Base-by-base conservation (phyloP, 805 yeast species). In the Saccharomycopsis sp. region DNA sequence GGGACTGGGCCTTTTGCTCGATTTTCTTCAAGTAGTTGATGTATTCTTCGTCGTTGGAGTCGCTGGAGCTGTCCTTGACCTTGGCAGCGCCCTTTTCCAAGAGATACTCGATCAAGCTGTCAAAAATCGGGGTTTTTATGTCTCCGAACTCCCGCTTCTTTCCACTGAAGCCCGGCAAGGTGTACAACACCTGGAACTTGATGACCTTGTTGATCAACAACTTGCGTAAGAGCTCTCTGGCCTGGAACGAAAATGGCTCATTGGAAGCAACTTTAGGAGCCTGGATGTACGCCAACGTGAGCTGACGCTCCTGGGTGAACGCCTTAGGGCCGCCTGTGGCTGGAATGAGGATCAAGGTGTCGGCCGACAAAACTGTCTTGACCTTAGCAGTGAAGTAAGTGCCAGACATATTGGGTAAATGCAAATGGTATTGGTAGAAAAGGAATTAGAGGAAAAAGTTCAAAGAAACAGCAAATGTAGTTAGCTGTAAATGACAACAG, bases 131-230 rank as follows among this genome's bases (percentile, higher is more conserved):
- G 24, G 89, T 74, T 51, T 79, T 76, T 23, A 85, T 69, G 67
- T 87, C 91, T 23, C 92, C 94, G 67, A 83, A 87, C 64, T 85
- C 91, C 61, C 86, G 77, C 12, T 80, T 82, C 2, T 75, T 68
- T n/a, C 53, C 55, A 20, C 57, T 57, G 23, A 59, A 29, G 50
- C 68, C 72, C 18, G 80, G 77, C 57, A 73, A 73, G 64, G 81
- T 79, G 72, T 81, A 83, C 47, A 79, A 65, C 24, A 85, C 82
- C 66, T 75, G 74, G 68, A 84, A 85, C 64, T 78, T 79, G 68
- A 87, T 74, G 41, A 70, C 71, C 68, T 85, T 85, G 24, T 91
- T 91, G 44, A 88, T 77, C 18, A 85, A 71, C 62, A 86, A 74
- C 5, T 74, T 73, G 60, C 95, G 77, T 59, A 87, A 73, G 58